A percentile compares a stretch with the other conserved stretches of the same genome.
Evolutionary conservation across 2,329 filamentous ascomycete species (phyloP).

Genomic region (Neofusicoccum umdonicola): DNA sequence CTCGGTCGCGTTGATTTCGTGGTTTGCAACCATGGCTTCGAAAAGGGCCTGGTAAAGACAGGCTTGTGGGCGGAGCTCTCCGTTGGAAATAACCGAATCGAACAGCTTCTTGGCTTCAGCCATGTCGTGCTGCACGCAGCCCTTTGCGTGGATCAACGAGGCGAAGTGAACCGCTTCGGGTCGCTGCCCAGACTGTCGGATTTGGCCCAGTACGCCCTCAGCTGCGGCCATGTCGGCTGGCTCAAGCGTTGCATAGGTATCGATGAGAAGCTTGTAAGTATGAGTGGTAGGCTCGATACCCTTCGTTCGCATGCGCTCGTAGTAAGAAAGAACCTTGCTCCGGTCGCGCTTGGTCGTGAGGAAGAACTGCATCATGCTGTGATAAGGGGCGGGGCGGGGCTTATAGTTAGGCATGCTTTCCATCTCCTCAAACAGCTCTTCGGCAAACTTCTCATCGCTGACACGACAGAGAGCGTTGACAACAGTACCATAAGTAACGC

Average conservation of each 20-base stretch:
- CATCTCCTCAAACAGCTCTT: slow-evolving; percentile 99
- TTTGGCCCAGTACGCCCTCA: slow-evolving; percentile 76
- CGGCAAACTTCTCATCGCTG: slow-evolving; percentile 95
- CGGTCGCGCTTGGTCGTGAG: slow-evolving; percentile 95
- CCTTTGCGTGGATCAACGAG: slow-evolving; percentile 91
- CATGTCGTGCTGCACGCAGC: slow-evolving; percentile 91
- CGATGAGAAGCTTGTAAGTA: slow-evolving; percentile 95
- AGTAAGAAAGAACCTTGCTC: slow-evolving; percentile 88
- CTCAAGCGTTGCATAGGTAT: slow-evolving; percentile 91
- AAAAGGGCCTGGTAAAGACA: slow-evolving; percentile 96
- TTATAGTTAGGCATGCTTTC: slow-evolving; percentile 99
- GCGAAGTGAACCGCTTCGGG: slow-evolving; percentile 95
- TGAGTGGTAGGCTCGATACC: slow-evolving; percentile 89
- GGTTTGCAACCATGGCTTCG: slow-evolving; percentile 94
- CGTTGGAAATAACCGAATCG: slow-evolving; percentile 70
- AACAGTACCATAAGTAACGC: slow-evolving; percentile 96
- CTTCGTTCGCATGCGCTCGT: slow-evolving; percentile 86
- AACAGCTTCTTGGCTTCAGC: slow-evolving; percentile 78
- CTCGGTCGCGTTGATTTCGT: slow-evolving; percentile 70
- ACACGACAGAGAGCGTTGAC: slow-evolving; percentile 97
- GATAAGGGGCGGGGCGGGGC: slow-evolving; percentile 93
- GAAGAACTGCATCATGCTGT: slow-evolving; percentile 99
- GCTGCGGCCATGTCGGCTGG: slow-evolving; percentile 86
- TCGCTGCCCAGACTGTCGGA: slow-evolving; percentile 68
- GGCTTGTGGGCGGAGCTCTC: slow-evolving; percentile 68